Evolutionary conservation across 1,139 yeast genomes (phyloP).

Genomic region (Taphrina confusa): DNA sequence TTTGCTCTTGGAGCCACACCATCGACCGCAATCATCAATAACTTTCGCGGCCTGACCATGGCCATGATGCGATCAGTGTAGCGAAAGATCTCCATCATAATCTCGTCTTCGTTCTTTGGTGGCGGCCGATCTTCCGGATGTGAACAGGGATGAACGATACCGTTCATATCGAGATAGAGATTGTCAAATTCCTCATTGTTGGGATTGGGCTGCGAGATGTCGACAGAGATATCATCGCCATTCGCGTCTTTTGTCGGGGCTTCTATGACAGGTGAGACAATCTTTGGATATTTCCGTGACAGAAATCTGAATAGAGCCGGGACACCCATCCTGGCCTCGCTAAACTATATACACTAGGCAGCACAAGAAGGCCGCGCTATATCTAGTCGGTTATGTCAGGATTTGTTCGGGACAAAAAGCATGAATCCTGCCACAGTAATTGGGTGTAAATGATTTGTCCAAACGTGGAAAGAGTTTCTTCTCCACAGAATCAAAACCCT

Average conservation of each 20-base stretch:
- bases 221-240: slow-evolving; percentile 64
- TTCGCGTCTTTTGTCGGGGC: slow-evolving; percentile 61
- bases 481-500: background rate
- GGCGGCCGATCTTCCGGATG: slow-evolving; percentile 94
- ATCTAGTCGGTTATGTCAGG: background rate
- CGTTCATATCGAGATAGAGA: slow-evolving; percentile 85
- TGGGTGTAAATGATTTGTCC: slow-evolving; percentile 2
- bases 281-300: slow-evolving; percentile 88
- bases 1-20: slow-evolving; percentile 99
- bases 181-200: slow-evolving; percentile 88
- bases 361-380: too few relatives aligned
- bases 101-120: slow-evolving; percentile 91
- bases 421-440: too few relatives aligned
- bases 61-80: slow-evolving; percentile 85
- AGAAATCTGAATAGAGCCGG: slow-evolving; percentile 98
- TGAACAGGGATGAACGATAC: slow-evolving; percentile 96
- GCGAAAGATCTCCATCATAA: slow-evolving; percentile 85
- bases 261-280: slow-evolving; percentile 84
- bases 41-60: slow-evolving; percentile 93
- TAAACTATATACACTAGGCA: background rate
- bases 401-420: too few relatives aligned
- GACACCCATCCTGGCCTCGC: slow-evolving; percentile 23
- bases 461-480: background rate
- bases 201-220: slow-evolving; percentile 77
- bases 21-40: slow-evolving; percentile 89